A percentile compares a stretch with the other conserved stretches of the same genome.
Conservation (phyloP, 768 basidiomycete species). For the Serendipita sp. region DNA sequence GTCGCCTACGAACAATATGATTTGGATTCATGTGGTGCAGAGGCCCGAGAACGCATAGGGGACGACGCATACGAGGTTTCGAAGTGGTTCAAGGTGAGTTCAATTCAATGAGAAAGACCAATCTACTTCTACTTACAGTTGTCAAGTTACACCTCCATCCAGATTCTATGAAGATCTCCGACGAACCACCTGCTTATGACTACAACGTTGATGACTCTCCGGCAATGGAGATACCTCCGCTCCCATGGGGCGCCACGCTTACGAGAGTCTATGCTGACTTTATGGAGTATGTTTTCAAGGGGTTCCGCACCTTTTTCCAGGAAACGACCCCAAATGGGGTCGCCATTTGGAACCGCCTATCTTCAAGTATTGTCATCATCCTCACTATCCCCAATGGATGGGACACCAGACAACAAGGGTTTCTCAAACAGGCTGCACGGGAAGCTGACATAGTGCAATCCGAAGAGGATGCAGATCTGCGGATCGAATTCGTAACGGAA, state of each 20-base stretch:
- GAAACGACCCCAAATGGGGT: not conserved
- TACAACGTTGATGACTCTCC: not conserved
- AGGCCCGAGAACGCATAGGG: not conserved
- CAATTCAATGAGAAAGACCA: not conserved
- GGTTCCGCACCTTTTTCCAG: not conserved
- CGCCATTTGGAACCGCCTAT: constrained; percentile 3
- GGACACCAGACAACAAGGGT: not conserved
- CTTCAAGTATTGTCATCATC: constrained; percentile 22
- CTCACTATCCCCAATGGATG: constrained; percentile 5
- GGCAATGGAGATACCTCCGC: not conserved
- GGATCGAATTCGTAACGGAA: not conserved
- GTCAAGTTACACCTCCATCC: constrained; percentile 6
- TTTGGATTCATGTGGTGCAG: not conserved
- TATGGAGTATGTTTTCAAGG: not conserved
- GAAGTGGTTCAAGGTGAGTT: constrained; percentile 5
- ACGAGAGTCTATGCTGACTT: constrained; percentile 8
- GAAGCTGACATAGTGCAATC: not conserved
- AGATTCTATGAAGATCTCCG: constrained; percentile 1
- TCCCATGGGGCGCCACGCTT: not conserved
- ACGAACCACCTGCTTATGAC: not conserved
- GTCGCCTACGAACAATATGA: not conserved
- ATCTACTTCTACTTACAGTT: not conserved
- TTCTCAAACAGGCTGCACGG: not conserved
- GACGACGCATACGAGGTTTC: not conserved
- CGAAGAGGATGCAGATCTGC: not conserved